Conservation (phyloP, 2,329 filamentous ascomycete species). For the Sarocladium brachiariae region DNA sequence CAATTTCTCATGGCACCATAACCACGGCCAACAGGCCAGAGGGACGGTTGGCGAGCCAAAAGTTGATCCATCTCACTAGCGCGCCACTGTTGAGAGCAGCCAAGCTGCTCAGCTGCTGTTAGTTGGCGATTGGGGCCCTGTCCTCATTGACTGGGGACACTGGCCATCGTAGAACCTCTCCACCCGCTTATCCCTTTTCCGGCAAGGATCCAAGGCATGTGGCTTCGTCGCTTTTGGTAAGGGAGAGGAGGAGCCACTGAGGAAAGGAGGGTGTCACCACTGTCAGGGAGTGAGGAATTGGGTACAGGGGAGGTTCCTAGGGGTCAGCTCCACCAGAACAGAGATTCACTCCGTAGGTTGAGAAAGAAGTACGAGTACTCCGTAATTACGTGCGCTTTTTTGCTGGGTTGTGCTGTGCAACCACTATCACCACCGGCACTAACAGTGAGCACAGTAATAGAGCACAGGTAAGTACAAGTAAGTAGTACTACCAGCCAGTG, state of each 20-base stretch:
- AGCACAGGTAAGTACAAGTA: too few species aligned
- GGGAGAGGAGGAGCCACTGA: background rate
- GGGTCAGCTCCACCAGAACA: too few species aligned
- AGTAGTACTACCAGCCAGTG: too few species aligned
- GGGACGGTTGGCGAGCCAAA: background rate
- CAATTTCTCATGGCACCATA: too few species aligned
- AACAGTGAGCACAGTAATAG: background rate
- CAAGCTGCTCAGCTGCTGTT: slow-evolving; percentile 1
- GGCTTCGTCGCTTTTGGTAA: slow-evolving; percentile 3
- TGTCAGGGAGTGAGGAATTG: background rate
- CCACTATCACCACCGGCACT: background rate
- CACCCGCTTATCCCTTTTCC: background rate
- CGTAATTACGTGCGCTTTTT: too few species aligned
- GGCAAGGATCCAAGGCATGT: background rate
- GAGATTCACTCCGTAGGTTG: too few species aligned
- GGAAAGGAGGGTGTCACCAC: background rate
- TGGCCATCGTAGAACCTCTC: background rate
- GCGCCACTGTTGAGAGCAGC: background rate
- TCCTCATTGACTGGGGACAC: background rate
- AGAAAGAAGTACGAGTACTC: too few species aligned
- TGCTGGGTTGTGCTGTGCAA: background rate
- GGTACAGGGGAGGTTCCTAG: background rate
- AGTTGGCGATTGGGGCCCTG: background rate
- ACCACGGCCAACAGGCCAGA: too few species aligned
- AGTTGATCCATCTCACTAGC: slow-evolving; percentile 4